Base-by-base conservation (phyloP, 164 flowering plant genomes). In the Malania oleifera region DNA sequence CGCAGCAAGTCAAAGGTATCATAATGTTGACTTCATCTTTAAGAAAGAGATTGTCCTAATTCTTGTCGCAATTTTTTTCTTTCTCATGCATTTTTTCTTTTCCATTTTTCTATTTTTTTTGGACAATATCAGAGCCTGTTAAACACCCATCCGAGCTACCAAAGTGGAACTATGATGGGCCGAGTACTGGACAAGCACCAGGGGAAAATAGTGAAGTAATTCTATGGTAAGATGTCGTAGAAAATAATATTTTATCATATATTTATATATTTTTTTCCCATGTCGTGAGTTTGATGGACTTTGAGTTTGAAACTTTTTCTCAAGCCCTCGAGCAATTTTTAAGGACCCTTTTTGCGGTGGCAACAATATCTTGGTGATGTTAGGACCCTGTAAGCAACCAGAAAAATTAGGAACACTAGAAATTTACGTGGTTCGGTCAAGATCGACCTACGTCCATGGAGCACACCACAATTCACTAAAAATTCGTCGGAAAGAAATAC, bases 161-260 rank as follows among this genome's bases (percentile, higher is more conserved):
- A 55, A 93, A 82, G 68, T 93, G 99, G 99, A 93, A 93, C 65
- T 90, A 83, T 54, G 99, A 93, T 74, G 99, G 99, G 56, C 91
- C 99, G 8, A 93, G 99, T 67, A 91, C 99, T n/a, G 97, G 99
- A 26, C 97, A 93, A 76, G 99, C 99, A 19, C 99, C 99, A 1
- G 99, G 99, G 56, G 96, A 91, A 65, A 97, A 93, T 52, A 93
- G 99, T 82, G 99, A 91, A 88, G 99, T 93, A 12, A 93, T 91
- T 62, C 59, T 93, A 79, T 93, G 86, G 97, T 93, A 84, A 85
- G 88, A 56, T 47, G 22, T 53, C 38, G 37, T 28, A 37, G 40
- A 56, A 38, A 10, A 22, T 7, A 8, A 20, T 1, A 0, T 20
- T 39, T 23, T 53, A 28, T 19, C 19, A 25, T 28, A 27, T 57